Evolutionary conservation across 768 basidiomycete genomes (phyloP).

Genomic region (Candolleomyces aberdarensis): DNA sequence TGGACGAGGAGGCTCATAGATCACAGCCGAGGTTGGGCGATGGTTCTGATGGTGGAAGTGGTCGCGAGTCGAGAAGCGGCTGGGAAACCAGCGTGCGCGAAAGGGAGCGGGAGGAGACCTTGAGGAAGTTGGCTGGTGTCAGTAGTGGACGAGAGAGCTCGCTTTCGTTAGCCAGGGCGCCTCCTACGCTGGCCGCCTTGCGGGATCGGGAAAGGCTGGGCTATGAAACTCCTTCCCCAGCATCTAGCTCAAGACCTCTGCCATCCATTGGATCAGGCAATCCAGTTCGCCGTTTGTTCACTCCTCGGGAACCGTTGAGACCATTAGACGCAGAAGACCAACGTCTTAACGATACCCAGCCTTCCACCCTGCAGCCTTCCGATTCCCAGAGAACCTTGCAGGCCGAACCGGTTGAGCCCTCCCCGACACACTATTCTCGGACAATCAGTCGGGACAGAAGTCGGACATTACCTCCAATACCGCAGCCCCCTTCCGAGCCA

Average conservation of each 20-base stretch:
- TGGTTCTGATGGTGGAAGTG: conserved; percentile 39
- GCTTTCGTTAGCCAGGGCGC: background rate
- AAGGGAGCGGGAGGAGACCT: conserved; percentile 10
- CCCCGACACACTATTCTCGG: conserved; percentile 12
- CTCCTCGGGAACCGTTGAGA: conserved; percentile 55
- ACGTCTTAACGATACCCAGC: background rate
- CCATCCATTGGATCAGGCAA: conserved; percentile 7
- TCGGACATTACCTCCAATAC: conserved; percentile 49
- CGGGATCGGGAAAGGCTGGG: conserved; percentile 18
- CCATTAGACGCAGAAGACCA: conserved; percentile 21
- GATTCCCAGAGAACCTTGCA: conserved; percentile 44
- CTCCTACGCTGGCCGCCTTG: background rate
- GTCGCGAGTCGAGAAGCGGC: conserved; percentile 57
- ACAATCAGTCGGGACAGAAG: conserved; percentile 40
- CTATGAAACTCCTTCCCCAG: conserved; percentile 21
- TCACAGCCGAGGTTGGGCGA: conserved; percentile 23
- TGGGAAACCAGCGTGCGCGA: conserved; percentile 31
- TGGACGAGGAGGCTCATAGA: conserved; percentile 44
- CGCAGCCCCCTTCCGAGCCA: conserved; percentile 59
- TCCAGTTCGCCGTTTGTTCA: conserved; percentile 48
- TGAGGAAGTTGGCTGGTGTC: conserved; percentile 24
- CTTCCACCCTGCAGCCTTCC: conserved; percentile 1
- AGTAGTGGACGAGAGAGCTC: conserved; percentile 15
- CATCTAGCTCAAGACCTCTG: conserved; percentile 11
- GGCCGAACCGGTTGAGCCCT: conserved; percentile 13